Base-by-base conservation (phyloP, 2,329 filamentous ascomycete genomes). In the Cytospora piceicola region DNA sequence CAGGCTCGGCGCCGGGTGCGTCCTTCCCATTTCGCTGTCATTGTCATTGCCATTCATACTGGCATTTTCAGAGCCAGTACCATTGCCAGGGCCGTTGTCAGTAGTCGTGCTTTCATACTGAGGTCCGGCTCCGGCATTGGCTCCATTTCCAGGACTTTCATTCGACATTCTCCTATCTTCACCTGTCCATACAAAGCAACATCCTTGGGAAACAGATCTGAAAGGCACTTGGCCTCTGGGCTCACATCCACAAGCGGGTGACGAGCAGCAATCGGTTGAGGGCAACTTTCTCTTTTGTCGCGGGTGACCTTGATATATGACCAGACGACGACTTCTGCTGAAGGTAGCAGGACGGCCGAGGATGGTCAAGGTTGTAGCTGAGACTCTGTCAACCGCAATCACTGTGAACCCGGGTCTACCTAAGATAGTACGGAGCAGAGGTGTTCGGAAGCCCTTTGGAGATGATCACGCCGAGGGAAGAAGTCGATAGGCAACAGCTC, bases 1-100 rank as follows among this genome's bases (percentile, higher is more conserved):
- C 69, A 76, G 66, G 64, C 70, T 75, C 29, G 73, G 71, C 57
- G 73, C 73, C 53, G 72, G 72, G 72, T 75, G 74, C 75, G 77
- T 77, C 53, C 68, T 75, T 69, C 39, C 52, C 30, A 36, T n/a
- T 5, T 30, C 29, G 53, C 42, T 42, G 36, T 29, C 39, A 32
- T 17, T 22, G 29, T 51, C 61, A 14, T 27, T 63, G 39, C 61
- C 51, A 14, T 55, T 63, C 30, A 57, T 20, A 36, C 46, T 57
- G 58, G 29, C 53, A 66, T 59, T 55, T 42, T 27, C 60, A 63
- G 68, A 27, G 39, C 34, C 24, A 64, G 58, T 30, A 24, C 46
- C n/a, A 49, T 14, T 24, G 6, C 46, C 46, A 24, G n/a, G n/a
- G n/a, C 46, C 46, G n/a, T 22, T 49, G 46, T 22, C 22, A 49